Percentiles rank a stretch among this genome's conserved stretches.
Conservation (phyloP, 768 basidiomycete species). For the Boletus huronensis region DNA sequence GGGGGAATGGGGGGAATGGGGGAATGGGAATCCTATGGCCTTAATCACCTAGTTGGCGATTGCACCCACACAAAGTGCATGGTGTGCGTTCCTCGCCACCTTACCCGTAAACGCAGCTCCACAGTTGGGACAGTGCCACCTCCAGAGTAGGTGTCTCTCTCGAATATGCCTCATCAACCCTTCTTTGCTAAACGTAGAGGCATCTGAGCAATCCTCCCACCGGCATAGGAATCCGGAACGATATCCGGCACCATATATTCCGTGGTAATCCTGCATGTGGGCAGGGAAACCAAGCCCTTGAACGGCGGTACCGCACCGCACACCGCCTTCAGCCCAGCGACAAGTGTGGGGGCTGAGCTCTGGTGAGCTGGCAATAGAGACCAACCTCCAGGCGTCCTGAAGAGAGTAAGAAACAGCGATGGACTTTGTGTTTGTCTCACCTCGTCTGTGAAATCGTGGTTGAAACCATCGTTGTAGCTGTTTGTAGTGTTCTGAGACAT, state of each 20-base stretch:
- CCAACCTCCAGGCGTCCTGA: constrained; percentile 24
- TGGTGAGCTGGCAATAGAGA: constrained; percentile 28
- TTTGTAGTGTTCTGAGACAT: constrained; percentile 22
- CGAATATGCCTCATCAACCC: constrained; percentile 24
- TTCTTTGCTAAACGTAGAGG: constrained; percentile 15
- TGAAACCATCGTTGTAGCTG: constrained; percentile 21
- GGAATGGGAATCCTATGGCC: neutral
- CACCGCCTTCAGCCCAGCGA: constrained; percentile 18
- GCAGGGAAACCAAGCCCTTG: constrained; percentile 16
- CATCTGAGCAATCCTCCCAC: constrained; percentile 26
- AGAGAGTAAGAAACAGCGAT: constrained; percentile 7
- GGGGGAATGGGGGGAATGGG: neutral
- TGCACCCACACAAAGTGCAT: constrained; percentile 6
- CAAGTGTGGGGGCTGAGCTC: constrained; percentile 25
- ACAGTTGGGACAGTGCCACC: constrained; percentile 24
- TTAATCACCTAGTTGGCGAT: constrained; percentile 2
- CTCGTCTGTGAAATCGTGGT: constrained; percentile 31
- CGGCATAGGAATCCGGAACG: constrained; percentile 15
- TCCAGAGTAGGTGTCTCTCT: constrained; percentile 26
- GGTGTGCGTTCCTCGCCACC: constrained; percentile 19
- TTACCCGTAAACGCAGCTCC: constrained; percentile 16
- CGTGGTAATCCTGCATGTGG: constrained; percentile 22
- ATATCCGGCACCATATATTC: constrained; percentile 11
- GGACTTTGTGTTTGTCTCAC: constrained; percentile 5
- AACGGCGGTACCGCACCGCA: constrained; percentile 10